Evolutionary conservation across 257 asterid species (phyloP), one percentile per base, ranked within the genome.

Genomic region (Mitragyna speciosa): DNA sequence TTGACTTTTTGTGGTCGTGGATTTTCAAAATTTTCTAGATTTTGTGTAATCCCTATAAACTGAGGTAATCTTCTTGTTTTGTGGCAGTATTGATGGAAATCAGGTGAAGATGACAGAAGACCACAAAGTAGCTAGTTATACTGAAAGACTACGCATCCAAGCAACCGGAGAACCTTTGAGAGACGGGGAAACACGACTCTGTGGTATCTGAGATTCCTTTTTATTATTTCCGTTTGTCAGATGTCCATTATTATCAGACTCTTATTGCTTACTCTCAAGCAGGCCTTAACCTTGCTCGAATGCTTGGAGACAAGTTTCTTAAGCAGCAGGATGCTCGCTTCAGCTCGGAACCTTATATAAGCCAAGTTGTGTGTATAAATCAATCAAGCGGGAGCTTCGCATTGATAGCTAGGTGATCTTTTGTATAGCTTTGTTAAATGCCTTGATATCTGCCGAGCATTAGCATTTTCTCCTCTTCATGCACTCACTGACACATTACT

Each of bases 251-350:
- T 63, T 3, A 80, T 77, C 78, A 78, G 51, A 74, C 65, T 76
- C 39, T 33, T 5, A 59, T 78, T 80, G 51, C 79, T 83, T 73
- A 51, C 52, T 45, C 80, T 63, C 78, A 48, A 70, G 78, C 86
- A 96, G 99, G 99, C 72, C 86, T 96, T 77, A 96, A 96, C 87
- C 98, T 96, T 30, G 97, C 94, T 79, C 88, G 98, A 82, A 91
- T 96, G 99, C 97, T 96, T 15, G 99, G 99, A 67, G 99, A 96
- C 88, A 96, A 96, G 75, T 96, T 92, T 88, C 91, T 94, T 72
- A 96, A 96, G 88, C 94, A 94, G 86, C 97, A 96, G 79, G 99
- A 94, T 68, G 77, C 80, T 69, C 97, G 99, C 65, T 91, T 96
- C 81, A 96, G 95, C 77, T 84, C 98, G 75, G 98, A 96, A 84